Conservation (phyloP, 495 filamentous ascomycete genomes). For the Lineolata rhizophorae region DNA sequence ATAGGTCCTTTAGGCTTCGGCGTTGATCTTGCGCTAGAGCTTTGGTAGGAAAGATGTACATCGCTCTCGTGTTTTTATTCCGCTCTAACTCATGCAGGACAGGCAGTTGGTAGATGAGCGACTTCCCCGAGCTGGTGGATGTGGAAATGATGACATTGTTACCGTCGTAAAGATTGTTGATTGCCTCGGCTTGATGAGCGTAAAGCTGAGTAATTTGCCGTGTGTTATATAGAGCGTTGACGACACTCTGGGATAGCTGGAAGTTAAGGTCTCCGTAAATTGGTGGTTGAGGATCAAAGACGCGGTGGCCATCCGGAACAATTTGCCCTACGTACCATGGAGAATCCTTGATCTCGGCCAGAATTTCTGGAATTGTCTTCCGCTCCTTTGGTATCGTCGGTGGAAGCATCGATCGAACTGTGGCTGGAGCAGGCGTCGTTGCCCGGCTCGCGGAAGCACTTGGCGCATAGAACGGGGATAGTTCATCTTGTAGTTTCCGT, state of each 20-base stretch:
- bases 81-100: slow-evolving; percentile 74
- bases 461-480: slow-evolving; percentile 25
- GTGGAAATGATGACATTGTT: slow-evolving; percentile 83
- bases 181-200: slow-evolving; percentile 83
- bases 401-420: slow-evolving; percentile 24
- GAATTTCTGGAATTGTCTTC: slow-evolving; percentile 63
- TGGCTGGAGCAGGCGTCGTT: slow-evolving; percentile 24
- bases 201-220: slow-evolving; percentile 73
- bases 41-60: slow-evolving; percentile 98
- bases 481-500: slow-evolving; percentile 29
- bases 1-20: slow-evolving; percentile 65
- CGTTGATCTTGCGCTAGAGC: slow-evolving; percentile 90
- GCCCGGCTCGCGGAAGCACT: slow-evolving; percentile 23
- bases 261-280: slow-evolving; percentile 74
- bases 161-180: slow-evolving; percentile 69
- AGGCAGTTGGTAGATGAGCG: slow-evolving; percentile 86
- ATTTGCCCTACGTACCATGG: slow-evolving; percentile 86
- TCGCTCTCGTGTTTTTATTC: slow-evolving; percentile 54
- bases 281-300: slow-evolving; percentile 71
- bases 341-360: slow-evolving; percentile 57
- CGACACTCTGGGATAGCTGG: slow-evolving; percentile 66
- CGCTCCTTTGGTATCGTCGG: slow-evolving; percentile 61
- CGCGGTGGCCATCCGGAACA: slow-evolving; percentile 80
- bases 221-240: slow-evolving; percentile 87
- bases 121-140: slow-evolving; percentile 91